These are phyloP conservation scores for Cordyceps pruinosa DNA, from an alignment of 2,329 filamentous ascomycete species.

Conservation along the genomic window DNA sequence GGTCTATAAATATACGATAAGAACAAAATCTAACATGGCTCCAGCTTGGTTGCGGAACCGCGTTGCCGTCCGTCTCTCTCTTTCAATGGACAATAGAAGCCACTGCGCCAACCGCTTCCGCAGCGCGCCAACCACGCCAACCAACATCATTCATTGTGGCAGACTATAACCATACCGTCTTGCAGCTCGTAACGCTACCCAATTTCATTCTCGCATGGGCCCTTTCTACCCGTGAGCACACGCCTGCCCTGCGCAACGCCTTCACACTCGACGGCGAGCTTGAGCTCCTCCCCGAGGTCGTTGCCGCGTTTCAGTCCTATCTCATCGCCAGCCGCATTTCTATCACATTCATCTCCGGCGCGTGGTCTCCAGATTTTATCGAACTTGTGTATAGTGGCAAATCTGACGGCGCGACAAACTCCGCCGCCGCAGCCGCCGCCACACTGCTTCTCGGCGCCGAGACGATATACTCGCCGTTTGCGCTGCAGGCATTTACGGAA, in stretches of 20 bases:
- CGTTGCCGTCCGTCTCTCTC: slow-evolving; percentile 63
- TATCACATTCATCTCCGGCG: slow-evolving; percentile 65
- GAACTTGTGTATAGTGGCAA: slow-evolving; percentile 42
- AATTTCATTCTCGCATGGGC: slow-evolving; percentile 70
- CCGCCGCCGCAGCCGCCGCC: slow-evolving; percentile 6
- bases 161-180: slow-evolving; percentile 74
- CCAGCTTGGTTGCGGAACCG: slow-evolving; percentile 72
- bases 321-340: slow-evolving; percentile 45
- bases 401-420: slow-evolving; percentile 1
- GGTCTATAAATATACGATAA: neutral
- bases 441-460: slow-evolving; percentile 65
- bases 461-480: slow-evolving; percentile 75
- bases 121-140: slow-evolving; percentile 16
- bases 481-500: slow-evolving; percentile 61
- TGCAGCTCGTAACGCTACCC: slow-evolving; percentile 71
- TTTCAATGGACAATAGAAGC: slow-evolving; percentile 51
- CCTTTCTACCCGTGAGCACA: slow-evolving; percentile 34
- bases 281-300: slow-evolving; percentile 52
- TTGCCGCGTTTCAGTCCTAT: slow-evolving; percentile 50
- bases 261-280: slow-evolving; percentile 53
- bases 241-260: slow-evolving; percentile 35
- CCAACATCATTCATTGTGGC: slow-evolving; percentile 58
- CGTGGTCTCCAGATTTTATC: slow-evolving; percentile 62
- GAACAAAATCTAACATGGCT: neutral
- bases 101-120: neutral